These are phyloP conservation scores for Umbellularia californica DNA, from an alignment of 164 flowering plant species.

Conservation along the genomic window DNA sequence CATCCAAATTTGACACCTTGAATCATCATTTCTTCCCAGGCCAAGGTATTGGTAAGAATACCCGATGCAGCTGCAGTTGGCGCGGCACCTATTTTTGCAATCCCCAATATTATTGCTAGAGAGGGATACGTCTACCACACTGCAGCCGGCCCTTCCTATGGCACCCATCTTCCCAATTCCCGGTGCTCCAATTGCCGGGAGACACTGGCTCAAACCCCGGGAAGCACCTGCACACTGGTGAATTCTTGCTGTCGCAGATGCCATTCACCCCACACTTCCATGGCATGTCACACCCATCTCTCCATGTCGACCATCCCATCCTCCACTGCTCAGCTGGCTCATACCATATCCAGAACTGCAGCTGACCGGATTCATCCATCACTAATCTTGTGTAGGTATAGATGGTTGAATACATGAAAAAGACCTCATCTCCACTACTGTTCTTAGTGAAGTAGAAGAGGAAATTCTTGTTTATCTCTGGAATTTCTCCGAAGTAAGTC, in stretches of 20 bases:
- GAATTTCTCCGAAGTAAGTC: not conserved
- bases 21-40: not conserved
- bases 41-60: not conserved
- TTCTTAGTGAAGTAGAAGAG: not conserved
- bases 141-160: constrained; percentile 6
- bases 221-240: constrained; percentile 33
- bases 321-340: constrained; percentile 17
- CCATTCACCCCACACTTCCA: constrained; percentile 33
- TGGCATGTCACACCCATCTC: constrained; percentile 22
- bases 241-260: constrained; percentile 16
- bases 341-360: constrained; percentile 16
- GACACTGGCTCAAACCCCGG: constrained; percentile 34
- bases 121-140: not conserved
- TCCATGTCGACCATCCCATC: not conserved
- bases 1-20: not conserved
- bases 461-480: not conserved
- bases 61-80: not conserved
- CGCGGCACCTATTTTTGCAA: not conserved
- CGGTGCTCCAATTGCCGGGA: constrained; percentile 15
- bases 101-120: too few species aligned
- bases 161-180: constrained; percentile 29
- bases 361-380: not conserved
- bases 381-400: not conserved
- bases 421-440: not conserved
- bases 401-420: not conserved